Base-by-base conservation (phyloP, 129 eudicot genomes). In the Dittrichia graveolens region DNA sequence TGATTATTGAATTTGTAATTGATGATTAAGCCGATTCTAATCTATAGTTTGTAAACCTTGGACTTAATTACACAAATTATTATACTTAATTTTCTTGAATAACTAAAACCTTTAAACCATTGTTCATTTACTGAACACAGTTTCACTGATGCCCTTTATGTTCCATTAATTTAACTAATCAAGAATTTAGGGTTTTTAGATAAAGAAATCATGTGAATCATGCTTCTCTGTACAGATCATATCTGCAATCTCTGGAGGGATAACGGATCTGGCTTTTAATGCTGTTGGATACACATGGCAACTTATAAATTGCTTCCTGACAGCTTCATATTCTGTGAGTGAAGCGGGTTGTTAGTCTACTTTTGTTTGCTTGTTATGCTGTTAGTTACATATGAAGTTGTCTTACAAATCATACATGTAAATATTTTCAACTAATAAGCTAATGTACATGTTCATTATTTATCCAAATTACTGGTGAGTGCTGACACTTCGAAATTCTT, bases 261-360 rank as follows among this genome's bases (percentile, higher is more conserved):
- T 95, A 66, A 95, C 99, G 6, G 99, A 95, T 78, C 70, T 95
- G 24, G 78, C 99, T 58, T 95, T 95, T 78, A 67, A 90, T 85
- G 99, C 96, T n/a, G 79, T 80, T 84, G 99, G 99, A 55, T 95
- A 95, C 79, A 84, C 91, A 37, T 95, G 97, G 99, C 99, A 95
- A 79, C 7, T 90, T 74, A 75, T 88, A 57, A 95, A 95, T 77
- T 95, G 99, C 81, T 88, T 90, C 80, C 72, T 95, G 79, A 95
- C 99, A 46, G 97, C 99, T 64, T 90, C 97, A 31, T 95, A 95
- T 81, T 95, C 97, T 83, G 99, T 95, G 83, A 91, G 99, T 80
- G 59, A 71, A 52, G 34, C 5, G n/a, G 7, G 16, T n/a, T 24
- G 38, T 39, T 67, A 14, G 9, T 67, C 47, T 10, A 3, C 39